Base-by-base conservation (phyloP, 148 eudicot genomes). In the Selenicereus undatus region DNA sequence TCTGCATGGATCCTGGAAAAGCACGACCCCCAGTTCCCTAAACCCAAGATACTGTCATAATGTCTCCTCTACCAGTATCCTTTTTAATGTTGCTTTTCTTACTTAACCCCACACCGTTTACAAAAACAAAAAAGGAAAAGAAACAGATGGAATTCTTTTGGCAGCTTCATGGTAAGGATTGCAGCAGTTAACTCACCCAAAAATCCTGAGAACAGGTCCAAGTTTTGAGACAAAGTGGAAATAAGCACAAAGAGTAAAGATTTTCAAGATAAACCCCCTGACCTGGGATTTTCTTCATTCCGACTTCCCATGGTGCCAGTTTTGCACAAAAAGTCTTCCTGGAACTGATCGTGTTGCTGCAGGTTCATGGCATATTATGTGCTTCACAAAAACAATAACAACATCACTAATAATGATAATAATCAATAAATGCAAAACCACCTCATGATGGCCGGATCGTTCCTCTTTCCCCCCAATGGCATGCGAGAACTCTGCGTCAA, bases 251-350 rank as follows among this genome's bases (percentile, higher is more conserved):
- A 51, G 78, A 78, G 43, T n/a, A 42, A 26, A 42, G 26, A 30
- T 76, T 76, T 69, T 30, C 71, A 76, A 83, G 51, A 51, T 83
- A 79, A 2, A 39, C 56, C 83, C 88, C 90, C 85, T 87, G 92
- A 48, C 98, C 98, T 93, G 86, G 85, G 88, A 82, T 66, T 84
- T 88, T 81, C 82, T 76, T 73, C 35, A 17, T 52, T 36, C 42
- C 48, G 68, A 74, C 52, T 83, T 42, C 79, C 86, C 76, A 29
- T 58, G 42, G 72, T 69, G 73, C 29, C 83, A 14, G 58, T 75
- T 35, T 58, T 70, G 64, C 81, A 71, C 82, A 82, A 60, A 58
- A 39, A 80, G 71, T 86, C 80, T 35, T 83, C 78, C 52, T 42
- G 79, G 52, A 51, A 52, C 50, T 81, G 83, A 82, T 66, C 70